Conservation (phyloP, 169 alveolate species). For the Plasmodium inui region DNA sequence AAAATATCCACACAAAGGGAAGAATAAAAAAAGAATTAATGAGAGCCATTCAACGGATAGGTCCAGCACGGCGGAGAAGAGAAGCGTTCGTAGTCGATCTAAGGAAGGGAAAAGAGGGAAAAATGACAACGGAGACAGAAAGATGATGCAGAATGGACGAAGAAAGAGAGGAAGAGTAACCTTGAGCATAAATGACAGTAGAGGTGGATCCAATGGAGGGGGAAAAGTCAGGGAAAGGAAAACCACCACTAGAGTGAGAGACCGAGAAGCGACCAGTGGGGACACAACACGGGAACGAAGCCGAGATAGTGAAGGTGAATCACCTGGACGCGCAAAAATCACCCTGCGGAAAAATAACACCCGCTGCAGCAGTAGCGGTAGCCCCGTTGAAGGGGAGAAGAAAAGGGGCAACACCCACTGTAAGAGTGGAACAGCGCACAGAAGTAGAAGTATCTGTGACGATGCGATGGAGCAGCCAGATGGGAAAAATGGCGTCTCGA, state of each 20-base stretch:
- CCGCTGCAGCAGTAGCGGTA: neutral
- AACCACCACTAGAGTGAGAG: neutral
- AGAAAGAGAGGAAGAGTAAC: neutral
- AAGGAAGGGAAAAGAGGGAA: neutral
- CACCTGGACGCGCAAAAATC: neutral
- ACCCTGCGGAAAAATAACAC: neutral
- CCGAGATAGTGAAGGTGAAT: too few relatives aligned
- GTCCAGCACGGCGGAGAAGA: neutral
- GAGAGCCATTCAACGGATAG: neutral
- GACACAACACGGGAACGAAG: too few relatives aligned
- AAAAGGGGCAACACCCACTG: neutral
- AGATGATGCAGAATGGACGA: neutral
- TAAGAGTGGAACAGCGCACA: neutral
- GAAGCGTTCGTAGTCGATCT: neutral
- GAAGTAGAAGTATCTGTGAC: neutral
- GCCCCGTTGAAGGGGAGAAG: neutral
- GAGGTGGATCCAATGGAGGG: neutral
- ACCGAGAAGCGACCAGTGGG: too few relatives aligned
- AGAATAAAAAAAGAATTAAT: neutral
- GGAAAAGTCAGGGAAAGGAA: neutral
- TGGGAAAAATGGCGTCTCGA: neutral
- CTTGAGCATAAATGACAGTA: neutral
- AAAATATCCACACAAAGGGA: neutral
- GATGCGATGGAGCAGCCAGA: neutral
- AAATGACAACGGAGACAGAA: neutral